phyloP scores from a whole-genome alignment of 1,284 basidiomycete genomes.

The Marasmius tenuissimus region DNA sequence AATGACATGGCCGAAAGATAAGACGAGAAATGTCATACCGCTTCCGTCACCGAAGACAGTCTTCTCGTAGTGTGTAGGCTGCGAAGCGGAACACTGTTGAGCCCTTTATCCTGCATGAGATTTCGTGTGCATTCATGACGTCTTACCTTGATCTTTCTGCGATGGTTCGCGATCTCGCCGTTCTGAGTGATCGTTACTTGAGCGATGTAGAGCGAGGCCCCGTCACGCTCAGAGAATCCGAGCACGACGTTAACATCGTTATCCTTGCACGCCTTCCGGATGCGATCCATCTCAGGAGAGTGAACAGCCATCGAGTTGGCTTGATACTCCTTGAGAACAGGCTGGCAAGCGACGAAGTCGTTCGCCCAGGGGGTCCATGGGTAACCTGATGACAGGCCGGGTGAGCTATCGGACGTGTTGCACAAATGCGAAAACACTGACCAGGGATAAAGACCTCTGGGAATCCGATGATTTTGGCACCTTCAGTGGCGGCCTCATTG shows the following conservation, averaged over 20 bases:
- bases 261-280: slow-evolving; percentile 27
- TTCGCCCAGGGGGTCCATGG: slow-evolving; percentile 33
- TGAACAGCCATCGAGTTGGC: slow-evolving; percentile 29
- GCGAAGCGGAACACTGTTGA: slow-evolving; percentile 6
- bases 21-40: slow-evolving; percentile 13
- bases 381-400: slow-evolving; percentile 24
- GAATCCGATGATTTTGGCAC: slow-evolving; percentile 31
- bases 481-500: slow-evolving; percentile 27
- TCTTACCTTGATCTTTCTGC: slow-evolving; percentile 31
- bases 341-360: slow-evolving; percentile 24
- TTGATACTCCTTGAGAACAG: slow-evolving; percentile 28
- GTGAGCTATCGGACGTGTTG: background rate
- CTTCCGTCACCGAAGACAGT: slow-evolving; percentile 31
- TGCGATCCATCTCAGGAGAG: slow-evolving; percentile 32
- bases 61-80: slow-evolving; percentile 30
- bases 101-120: background rate
- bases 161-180: slow-evolving; percentile 30
- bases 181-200: slow-evolving; percentile 29
- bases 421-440: background rate
- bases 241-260: slow-evolving; percentile 27
- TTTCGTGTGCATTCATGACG: too few relatives aligned
- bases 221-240: slow-evolving; percentile 32
- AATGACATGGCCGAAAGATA: background rate
- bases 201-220: slow-evolving; percentile 27
- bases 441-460: slow-evolving; percentile 30